Evolutionary conservation across 2,329 filamentous ascomycete genomes (phyloP), one percentile per base, ranked within the genome.

Genomic region (Mycosphaerella sp.): DNA sequence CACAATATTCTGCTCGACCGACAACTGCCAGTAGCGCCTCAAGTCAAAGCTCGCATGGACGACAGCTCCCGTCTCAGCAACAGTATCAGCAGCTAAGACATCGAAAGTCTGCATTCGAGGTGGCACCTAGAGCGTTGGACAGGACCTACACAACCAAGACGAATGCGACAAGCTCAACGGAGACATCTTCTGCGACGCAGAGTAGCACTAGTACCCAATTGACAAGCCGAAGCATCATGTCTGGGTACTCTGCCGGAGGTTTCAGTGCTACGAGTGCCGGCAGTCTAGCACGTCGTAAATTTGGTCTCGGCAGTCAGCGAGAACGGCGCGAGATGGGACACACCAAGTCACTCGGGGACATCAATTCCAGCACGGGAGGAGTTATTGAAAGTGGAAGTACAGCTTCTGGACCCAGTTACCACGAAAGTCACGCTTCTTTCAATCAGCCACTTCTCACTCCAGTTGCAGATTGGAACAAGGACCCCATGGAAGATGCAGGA

Each of bases 241-340:
- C 91, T 67, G 93, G 91, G 2, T 79, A 81, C 46, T 97, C 93
- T 47, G 93, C 93, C 0, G 84, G 90, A 44, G 91, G 80, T 10
- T 89, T 96, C 70, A 97, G 91, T 68, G 87, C 89, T 44, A 97
- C 93, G 13, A 97, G 93, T 70, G 93, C 93, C 13, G 93, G 90
- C 48, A 97, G 91, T 70, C 81, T 94, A 58, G 90, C 89, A 27
- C 82, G 90, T 55, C 86, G 87, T 64, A 85, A 84, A 58, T 66
- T 73, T 69, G 66, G 76, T 63, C 44, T 75, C 63, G 69, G 64
- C 70, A 76, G 64, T 49, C 62, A 65, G 36, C 60, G 59, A 16
- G 56, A 61, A 18, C 56, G 59, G 14, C 49, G 62, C 12, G 56
- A 61, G 21, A 52, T 62, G 21, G 61, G 46, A 12, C 35, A 56